Base-by-base conservation (phyloP, 352 stramenopile species). In the Phytophthora sp. region DNA sequence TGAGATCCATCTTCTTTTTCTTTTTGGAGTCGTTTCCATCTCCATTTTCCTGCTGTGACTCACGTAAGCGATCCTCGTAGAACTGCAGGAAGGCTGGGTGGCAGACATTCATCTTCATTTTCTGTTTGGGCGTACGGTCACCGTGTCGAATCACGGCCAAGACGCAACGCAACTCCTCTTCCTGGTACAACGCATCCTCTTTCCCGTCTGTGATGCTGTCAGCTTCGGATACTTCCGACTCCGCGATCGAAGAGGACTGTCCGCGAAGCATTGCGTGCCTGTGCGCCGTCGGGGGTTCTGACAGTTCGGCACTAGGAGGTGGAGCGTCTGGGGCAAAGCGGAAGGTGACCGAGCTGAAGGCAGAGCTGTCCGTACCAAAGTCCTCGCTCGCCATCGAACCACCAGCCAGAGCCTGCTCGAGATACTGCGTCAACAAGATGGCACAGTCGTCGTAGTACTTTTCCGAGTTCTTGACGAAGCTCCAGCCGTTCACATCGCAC, bases 401-500 rank as follows among this genome's bases (percentile, higher is more conserved):
- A 15, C 63, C 67, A 43, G 67, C 65, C 15, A 96, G 62, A 18
- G 82, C 82, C 42, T 87, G 75, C 39, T 88, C 82, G 0, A 96
- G 53, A 53, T 92, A 96, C 58, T 93, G 86, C 18, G 72, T 79
- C 32, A 99, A 70, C 61, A 99, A 85, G 55, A 97, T 88, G 5
- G 95, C 95, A 62, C 94, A 98, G 72, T 99, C 97, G 63, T 99
- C 97, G 71, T 99, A 99, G 71, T 99, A 99, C 79, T 99, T 99
- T 54, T 98, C 88, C 42, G 95, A 99, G 62, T 99, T 99, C 84
- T 99, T 99, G 15, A 99, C 98, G 80, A 99, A 99, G 60, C 93
- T 99, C 94, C 96, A 99, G 23, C 98, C 98, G 77, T 99, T 99
- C 11, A 99, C 98, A 74, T 99, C 98, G 79, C 98, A 99, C 5